Percentiles rank a stretch among this genome's conserved stretches.
Conservation (phyloP, 495 filamentous ascomycete species). For the Aspergillus taichungensis region DNA sequence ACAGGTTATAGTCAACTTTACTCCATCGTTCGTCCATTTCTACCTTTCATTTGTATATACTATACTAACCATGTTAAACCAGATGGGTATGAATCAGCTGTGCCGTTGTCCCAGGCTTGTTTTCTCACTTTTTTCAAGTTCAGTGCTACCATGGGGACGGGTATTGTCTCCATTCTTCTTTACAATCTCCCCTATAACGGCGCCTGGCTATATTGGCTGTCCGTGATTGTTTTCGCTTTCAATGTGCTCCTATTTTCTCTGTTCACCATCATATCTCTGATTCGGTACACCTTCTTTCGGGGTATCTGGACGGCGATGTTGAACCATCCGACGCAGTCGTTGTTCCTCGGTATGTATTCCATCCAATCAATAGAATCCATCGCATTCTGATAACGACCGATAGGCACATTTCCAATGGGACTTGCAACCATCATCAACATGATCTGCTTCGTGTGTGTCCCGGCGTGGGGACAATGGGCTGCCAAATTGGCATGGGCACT, state of each 20-base stretch:
- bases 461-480: constrained; percentile 38
- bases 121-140: too few relatives aligned
- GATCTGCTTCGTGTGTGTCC: constrained; percentile 46
- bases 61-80: neutral
- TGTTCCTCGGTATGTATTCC: constrained; percentile 39
- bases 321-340: constrained; percentile 46
- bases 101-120: too few relatives aligned
- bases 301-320: constrained; percentile 49
- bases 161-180: constrained; percentile 52
- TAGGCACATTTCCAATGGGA: constrained; percentile 51
- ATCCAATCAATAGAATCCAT: too few relatives aligned
- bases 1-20: constrained; percentile 40
- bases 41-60: neutral
- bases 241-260: constrained; percentile 46
- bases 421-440: constrained; percentile 55
- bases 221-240: constrained; percentile 43
- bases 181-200: constrained; percentile 49
- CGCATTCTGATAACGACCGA: too few relatives aligned
- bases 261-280: constrained; percentile 30
- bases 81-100: constrained; percentile 43
- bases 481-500: constrained; percentile 39
- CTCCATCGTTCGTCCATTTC: constrained; percentile 28
- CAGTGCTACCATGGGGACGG: constrained; percentile 47
- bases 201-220: constrained; percentile 44
- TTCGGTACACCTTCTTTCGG: constrained; percentile 51